Evolutionary conservation across 768 basidiomycete species (phyloP), one percentile per base, ranked within the genome.

Genomic region (Pleurotus platypus): DNA sequence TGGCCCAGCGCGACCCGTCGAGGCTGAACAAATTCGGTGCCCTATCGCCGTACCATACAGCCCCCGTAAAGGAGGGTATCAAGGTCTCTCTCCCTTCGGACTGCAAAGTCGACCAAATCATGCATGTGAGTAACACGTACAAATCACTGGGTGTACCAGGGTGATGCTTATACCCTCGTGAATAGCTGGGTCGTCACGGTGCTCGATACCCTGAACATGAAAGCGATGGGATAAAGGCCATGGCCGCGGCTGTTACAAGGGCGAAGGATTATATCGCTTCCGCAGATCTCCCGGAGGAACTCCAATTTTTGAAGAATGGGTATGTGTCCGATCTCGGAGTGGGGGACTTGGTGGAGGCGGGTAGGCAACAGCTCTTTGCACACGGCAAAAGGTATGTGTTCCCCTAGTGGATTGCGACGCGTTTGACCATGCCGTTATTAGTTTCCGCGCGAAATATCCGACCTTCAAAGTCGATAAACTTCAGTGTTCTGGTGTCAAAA

Each of bases 21-120:
- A 35, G 39, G 12, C 20, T 54, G 38, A n/a, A 42, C 16, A 40
- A 20, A 27, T 22, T 54, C 1, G 51, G 51, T n/a, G 16, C 39
- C 15, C 37, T 54, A n/a, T 54, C 51, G 0, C 51, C 51, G 6
- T 54, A 54, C 24, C 51, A 54, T 38, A 26, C 39, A 22, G 51
- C 51, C 0, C 51, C 51, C 1, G 16, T 16, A 18, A 37, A 37
- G 4, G 16, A 13, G 9, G 51, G 51, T 12, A 30, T 27, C 11
- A 30, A 54, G 20, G n/a, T 16, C 15, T 18, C 51, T 8, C 51
- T 54, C 12, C 51, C 51, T 24, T 22, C 37, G 7, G 51, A 54
- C 24, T 54, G 51, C 39, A 54, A 54, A 20, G 51, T 54, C 11
- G 51, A 54, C 7, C 51, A 54, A n/a, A 39, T 54, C 15, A 54